Conservation (phyloP, 2,329 filamentous ascomycete genomes). For the Talaromyces funiculosus region DNA sequence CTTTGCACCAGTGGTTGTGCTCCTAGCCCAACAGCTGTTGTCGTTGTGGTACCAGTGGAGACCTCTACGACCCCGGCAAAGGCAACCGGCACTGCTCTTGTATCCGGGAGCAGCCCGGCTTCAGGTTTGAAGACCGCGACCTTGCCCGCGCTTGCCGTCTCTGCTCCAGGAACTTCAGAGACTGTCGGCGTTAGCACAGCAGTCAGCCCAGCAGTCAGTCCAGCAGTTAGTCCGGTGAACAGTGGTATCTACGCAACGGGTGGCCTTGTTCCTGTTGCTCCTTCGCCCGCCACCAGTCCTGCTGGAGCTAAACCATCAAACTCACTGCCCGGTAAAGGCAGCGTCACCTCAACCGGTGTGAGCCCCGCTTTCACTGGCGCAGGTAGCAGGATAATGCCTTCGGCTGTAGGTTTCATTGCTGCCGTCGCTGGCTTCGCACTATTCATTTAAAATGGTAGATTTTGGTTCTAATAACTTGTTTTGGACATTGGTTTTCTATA, state of each 20-base stretch:
- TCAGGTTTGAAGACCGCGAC: not conserved
- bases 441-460: slow-evolving; percentile 5
- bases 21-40: slow-evolving; percentile 34
- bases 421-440: not conserved
- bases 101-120: not conserved
- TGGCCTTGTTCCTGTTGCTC: not conserved
- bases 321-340: not conserved
- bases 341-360: not conserved
- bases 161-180: not conserved
- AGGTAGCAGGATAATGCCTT: not conserved
- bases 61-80: not conserved
- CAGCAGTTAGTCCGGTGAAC: not conserved
- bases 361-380: slow-evolving; percentile 12
- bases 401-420: not conserved
- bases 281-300: not conserved
- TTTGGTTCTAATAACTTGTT: not conserved
- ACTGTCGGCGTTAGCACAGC: not conserved
- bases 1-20: slow-evolving; percentile 34
- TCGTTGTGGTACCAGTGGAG: slow-evolving; percentile 27
- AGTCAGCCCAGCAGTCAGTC: not conserved
- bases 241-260: not conserved
- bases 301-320: not conserved
- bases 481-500: not conserved
- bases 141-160: not conserved
- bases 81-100: not conserved